phyloP scores from a whole-genome alignment of 2,329 filamentous ascomycete species.

The Fusarium ramigenum region DNA sequence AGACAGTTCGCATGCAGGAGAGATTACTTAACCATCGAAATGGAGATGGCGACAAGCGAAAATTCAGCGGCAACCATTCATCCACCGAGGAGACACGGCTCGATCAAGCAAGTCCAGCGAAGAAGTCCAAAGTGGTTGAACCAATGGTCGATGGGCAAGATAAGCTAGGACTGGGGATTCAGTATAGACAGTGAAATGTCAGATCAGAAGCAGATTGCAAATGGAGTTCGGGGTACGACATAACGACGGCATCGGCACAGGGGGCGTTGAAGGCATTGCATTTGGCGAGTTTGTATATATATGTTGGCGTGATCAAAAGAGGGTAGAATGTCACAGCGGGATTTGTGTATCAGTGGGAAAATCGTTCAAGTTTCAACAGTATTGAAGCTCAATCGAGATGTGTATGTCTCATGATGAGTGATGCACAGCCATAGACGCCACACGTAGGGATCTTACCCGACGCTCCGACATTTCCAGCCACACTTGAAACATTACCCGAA shows the following conservation, averaged over 20 bases:
- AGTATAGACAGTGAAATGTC: slow-evolving; percentile 50
- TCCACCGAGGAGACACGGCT: slow-evolving; percentile 47
- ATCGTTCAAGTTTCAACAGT: not conserved
- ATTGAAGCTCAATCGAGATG: not conserved
- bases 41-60: slow-evolving; percentile 60
- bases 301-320: not conserved
- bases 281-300: not conserved
- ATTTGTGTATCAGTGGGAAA: not conserved
- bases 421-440: slow-evolving; percentile 8
- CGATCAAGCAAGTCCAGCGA: slow-evolving; percentile 57
- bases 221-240: slow-evolving; percentile 27
- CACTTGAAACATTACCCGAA: slow-evolving; percentile 36
- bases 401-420: slow-evolving; percentile 11
- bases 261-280: slow-evolving; percentile 15
- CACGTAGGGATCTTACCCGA: slow-evolving; percentile 18
- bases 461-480: slow-evolving; percentile 14
- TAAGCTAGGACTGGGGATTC: slow-evolving; percentile 63
- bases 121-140: slow-evolving; percentile 59
- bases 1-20: slow-evolving; percentile 59
- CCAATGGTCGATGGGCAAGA: slow-evolving; percentile 50
- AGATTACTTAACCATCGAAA: slow-evolving; percentile 59
- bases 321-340: not conserved
- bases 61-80: slow-evolving; percentile 52
- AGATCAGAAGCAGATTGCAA: slow-evolving; percentile 4
- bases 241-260: slow-evolving; percentile 24